Evolutionary conservation across 2,329 filamentous ascomycete genomes (phyloP), one percentile per base, ranked within the genome.

Genomic region (Ceratocystis diversiconidia): DNA sequence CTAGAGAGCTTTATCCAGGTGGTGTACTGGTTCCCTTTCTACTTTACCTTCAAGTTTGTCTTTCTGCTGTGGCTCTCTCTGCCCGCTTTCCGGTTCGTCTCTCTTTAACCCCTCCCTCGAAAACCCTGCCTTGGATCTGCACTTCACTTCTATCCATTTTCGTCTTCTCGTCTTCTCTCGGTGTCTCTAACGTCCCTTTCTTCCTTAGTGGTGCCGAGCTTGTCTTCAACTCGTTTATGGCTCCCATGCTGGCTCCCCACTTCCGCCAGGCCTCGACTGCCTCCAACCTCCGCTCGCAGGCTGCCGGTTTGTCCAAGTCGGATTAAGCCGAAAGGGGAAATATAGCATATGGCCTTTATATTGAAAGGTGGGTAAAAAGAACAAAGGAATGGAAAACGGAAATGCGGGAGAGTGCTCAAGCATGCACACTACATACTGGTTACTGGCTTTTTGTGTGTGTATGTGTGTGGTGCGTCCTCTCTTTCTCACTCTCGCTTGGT

Each of bases 21-120:
- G 69, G 88, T 92, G 69, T 94, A 94, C 83, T 95, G 89, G 89
- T 90, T 95, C 81, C 88, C 94, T 74, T 99, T 99, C 82, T 99
- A 99, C 88, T 99, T 90, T 79, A 92, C 92, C 75, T 97, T 99
- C 88, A 99, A 99, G 85, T 96, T 99, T 75, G 81, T 95, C 74
- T 88, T 97, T 76, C 83, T 97, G 73, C 86, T 99, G 76, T 99
- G 94, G 94, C 91, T 99, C 80, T 86, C 92, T 72, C 90, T 99
- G 73, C 94, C 94, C 76, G 84, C 89, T 77, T 96, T 95, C 81
- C 82, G 82, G 92, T 96, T 87, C 75, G 87, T 80, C 19, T 36
- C 30, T 36, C 44, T 43, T 44, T 55, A n/a, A 79, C 46, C 46
- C 46, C 46, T 48, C n/a, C 46, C 46, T 36, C 17, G 28, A 15